Evolutionary conservation across 371 early-diverging fungal genomes (phyloP).

Genomic region (Mortierella sp.): DNA sequence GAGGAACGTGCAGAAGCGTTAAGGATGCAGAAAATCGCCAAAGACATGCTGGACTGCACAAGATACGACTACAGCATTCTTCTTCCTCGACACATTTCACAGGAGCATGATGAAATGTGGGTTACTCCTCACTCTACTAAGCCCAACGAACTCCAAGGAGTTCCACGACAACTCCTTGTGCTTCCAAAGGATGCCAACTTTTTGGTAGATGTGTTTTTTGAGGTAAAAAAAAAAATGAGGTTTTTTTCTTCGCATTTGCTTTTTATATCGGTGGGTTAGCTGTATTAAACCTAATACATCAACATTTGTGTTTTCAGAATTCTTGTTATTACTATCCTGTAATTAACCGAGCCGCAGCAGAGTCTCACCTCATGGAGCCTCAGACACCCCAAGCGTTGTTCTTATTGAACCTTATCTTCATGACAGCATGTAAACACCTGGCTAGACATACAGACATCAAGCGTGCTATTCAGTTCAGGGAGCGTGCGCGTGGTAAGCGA

Average conservation of each 20-base stretch:
- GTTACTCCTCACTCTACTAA: slow-evolving; percentile 11
- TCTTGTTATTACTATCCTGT: slow-evolving; percentile 39
- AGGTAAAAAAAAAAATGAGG: slow-evolving; percentile 12
- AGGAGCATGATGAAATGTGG: slow-evolving; percentile 36
- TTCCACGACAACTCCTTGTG: slow-evolving; percentile 28
- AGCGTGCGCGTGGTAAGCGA: slow-evolving; percentile 37
- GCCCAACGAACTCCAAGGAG: slow-evolving; percentile 6
- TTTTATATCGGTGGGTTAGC: not conserved
- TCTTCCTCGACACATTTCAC: slow-evolving; percentile 37
- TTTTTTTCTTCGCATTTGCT: not conserved
- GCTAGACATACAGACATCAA: slow-evolving; percentile 22
- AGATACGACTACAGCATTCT: slow-evolving; percentile 17
- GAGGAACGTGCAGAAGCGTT: slow-evolving; percentile 2
- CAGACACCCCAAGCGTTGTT: slow-evolving; percentile 30
- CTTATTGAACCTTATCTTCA: slow-evolving; percentile 40
- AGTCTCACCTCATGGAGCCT: slow-evolving; percentile 40
- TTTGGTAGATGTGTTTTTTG: slow-evolving; percentile 43
- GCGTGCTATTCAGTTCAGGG: slow-evolving; percentile 46
- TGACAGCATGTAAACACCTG: slow-evolving; percentile 52
- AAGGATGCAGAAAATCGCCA: slow-evolving; percentile 29
- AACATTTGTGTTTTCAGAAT: slow-evolving; percentile 13
- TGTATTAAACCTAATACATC: not conserved
- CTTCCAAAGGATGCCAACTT: slow-evolving; percentile 43
- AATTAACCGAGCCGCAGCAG: slow-evolving; percentile 31
- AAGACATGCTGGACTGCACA: slow-evolving; percentile 28